A percentile compares a stretch with the other conserved stretches of the same genome.
phyloP scores from a whole-genome alignment of 768 basidiomycete genomes.

The Tylopilus balloui region DNA sequence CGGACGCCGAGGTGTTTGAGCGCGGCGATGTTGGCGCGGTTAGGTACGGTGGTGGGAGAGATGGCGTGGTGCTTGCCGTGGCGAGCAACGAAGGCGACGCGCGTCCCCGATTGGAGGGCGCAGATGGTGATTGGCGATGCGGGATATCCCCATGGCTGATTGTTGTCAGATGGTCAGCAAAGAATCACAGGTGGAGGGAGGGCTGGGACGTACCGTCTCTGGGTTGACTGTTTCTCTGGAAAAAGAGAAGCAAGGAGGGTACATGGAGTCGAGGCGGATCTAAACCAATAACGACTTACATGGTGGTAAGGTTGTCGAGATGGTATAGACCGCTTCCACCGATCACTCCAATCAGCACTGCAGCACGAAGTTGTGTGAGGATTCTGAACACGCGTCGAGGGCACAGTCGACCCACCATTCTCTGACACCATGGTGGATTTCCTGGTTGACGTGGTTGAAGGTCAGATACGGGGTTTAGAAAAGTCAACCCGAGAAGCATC shows the following conservation, averaged over 20 bases:
- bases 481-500: too few species aligned
- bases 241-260: not conserved
- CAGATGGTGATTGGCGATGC: slow-evolving; percentile 91
- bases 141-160: slow-evolving; percentile 89
- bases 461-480: not conserved
- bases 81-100: slow-evolving; percentile 86
- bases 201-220: slow-evolving; percentile 58
- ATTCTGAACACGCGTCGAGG: not conserved
- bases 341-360: slow-evolving; percentile 84
- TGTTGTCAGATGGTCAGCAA: not conserved
- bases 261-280: not conserved
- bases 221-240: slow-evolving; percentile 70
- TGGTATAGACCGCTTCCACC: slow-evolving; percentile 93
- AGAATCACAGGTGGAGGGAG: not conserved
- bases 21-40: slow-evolving; percentile 91
- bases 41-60: slow-evolving; percentile 75
- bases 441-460: not conserved
- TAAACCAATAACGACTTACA: slow-evolving; percentile 50
- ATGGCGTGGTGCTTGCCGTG: slow-evolving; percentile 83
- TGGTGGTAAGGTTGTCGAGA: slow-evolving; percentile 81
- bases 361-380: not conserved
- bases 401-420: slow-evolving; percentile 9
- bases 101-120: slow-evolving; percentile 73
- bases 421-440: slow-evolving; percentile 13
- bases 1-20: slow-evolving; percentile 88